Evolutionary conservation across 2,329 filamentous ascomycete species (phyloP).

Genomic region (Thelonectria discophora): DNA sequence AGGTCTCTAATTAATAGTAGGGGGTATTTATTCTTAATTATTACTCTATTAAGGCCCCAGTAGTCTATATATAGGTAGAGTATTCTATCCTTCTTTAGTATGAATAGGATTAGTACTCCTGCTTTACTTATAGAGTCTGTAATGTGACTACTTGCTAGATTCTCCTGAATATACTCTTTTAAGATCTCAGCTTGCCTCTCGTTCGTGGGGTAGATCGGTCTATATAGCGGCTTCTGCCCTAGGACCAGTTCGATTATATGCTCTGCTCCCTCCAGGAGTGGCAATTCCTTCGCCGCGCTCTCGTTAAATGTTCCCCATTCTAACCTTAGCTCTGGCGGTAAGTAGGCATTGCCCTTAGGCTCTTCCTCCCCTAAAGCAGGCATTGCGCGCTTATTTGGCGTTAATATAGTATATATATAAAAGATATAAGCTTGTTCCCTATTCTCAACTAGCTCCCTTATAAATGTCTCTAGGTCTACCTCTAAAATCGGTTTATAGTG

Average conservation of each 20-base stretch:
- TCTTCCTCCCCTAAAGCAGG: too few species aligned
- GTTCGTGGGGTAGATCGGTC: slow-evolving; percentile 18
- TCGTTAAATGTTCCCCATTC: background rate
- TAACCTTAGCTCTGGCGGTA: background rate
- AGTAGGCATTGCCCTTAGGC: too few species aligned
- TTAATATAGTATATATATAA: slow-evolving; percentile 8
- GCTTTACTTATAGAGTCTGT: slow-evolving; percentile 15
- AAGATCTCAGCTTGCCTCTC: slow-evolving; percentile 18
- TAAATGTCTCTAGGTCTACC: background rate
- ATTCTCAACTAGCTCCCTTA: slow-evolving; percentile 4
- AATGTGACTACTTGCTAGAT: slow-evolving; percentile 18
- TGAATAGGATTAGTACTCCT: slow-evolving; percentile 19
- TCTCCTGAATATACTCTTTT: slow-evolving; percentile 22
- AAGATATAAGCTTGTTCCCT: background rate
- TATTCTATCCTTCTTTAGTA: slow-evolving; percentile 20
- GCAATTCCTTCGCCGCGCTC: too few species aligned
- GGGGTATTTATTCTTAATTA: slow-evolving; percentile 23
- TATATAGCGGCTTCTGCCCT: slow-evolving; percentile 11
- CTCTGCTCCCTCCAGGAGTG: slow-evolving; percentile 4
- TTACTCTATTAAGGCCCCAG: too few species aligned
- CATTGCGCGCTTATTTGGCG: background rate
- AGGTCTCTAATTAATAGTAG: slow-evolving; percentile 23
- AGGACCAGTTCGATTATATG: slow-evolving; percentile 19
- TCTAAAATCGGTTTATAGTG: background rate
- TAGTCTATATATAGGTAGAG: slow-evolving; percentile 29